Evolutionary conservation across 257 asterid species (phyloP).

Genomic region (Fraxinus anomala): DNA sequence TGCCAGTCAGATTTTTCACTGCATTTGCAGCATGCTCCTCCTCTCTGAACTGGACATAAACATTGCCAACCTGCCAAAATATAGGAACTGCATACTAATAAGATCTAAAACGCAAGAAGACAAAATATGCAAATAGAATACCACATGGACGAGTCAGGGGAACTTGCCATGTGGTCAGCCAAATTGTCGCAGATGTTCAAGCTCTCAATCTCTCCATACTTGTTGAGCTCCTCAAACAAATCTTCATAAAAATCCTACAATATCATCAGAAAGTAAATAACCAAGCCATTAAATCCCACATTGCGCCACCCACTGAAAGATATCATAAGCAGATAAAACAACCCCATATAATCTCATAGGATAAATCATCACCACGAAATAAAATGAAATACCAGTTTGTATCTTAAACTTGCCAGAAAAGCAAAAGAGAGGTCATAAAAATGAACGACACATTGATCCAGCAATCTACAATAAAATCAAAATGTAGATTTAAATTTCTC

Average conservation of each 20-base stretch:
- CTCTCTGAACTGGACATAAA: conserved; percentile 93
- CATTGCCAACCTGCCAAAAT: conserved; percentile 86
- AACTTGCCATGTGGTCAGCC: conserved; percentile 90
- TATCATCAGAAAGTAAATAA: conserved; percentile 11
- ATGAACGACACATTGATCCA: background rate
- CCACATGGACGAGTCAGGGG: background rate
- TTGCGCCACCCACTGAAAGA: background rate
- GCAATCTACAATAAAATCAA: background rate
- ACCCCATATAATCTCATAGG: background rate
- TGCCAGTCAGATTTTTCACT: conserved; percentile 77
- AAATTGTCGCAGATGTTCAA: conserved; percentile 86
- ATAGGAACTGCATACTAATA: background rate
- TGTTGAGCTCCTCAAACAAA: conserved; percentile 85
- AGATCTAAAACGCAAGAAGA: background rate
- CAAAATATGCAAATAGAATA: background rate
- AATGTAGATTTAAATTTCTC: background rate
- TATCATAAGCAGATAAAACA: background rate
- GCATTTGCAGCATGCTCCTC: conserved; percentile 97
- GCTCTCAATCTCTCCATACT: conserved; percentile 90
- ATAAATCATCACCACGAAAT: background rate
- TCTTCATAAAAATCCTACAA: conserved; percentile 90
- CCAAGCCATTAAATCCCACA: background rate
- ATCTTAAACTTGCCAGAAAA: background rate
- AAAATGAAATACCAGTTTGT: background rate
- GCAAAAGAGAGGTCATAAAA: background rate